Conservation (phyloP, 1,284 basidiomycete genomes). For the Austroboletus rostrupii region DNA sequence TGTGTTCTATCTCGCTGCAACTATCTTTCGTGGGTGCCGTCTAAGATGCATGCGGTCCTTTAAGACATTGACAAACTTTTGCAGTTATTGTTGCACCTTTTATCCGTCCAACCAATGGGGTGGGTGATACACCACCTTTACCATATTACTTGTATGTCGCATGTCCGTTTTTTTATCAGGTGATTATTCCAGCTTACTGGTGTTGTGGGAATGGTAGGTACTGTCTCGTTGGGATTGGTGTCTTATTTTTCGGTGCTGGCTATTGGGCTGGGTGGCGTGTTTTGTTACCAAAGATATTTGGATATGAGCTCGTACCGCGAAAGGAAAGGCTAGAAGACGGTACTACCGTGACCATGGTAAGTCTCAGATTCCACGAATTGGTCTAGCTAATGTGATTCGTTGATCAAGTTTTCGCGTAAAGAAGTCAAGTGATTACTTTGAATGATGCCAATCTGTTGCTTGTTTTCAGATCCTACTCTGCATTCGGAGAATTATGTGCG, state of each 20-base stretch:
- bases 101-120: conserved; percentile 48
- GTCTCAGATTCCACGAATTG: conserved; percentile 17
- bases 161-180: not conserved
- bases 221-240: conserved; percentile 51
- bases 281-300: conserved; percentile 45
- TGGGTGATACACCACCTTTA: conserved; percentile 57
- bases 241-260: conserved; percentile 43
- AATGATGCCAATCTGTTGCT: too few relatives aligned
- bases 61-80: not conserved
- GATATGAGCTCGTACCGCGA: conserved; percentile 44
- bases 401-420: not conserved
- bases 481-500: too few relatives aligned
- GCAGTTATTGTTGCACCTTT: conserved; percentile 55
- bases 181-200: not conserved
- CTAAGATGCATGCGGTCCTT: not conserved
- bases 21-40: conserved; percentile 43
- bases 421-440: not conserved
- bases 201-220: conserved; percentile 34
- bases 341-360: conserved; percentile 51
- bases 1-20: conserved; percentile 51
- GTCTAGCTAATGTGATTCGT: not conserved
- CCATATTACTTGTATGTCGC: conserved; percentile 52
- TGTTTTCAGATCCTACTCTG: too few relatives aligned
- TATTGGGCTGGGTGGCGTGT: conserved; percentile 59
- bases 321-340: conserved; percentile 52